Evolutionary conservation across 495 filamentous ascomycete genomes (phyloP).

Genomic region (Aspergillus panamensis): DNA sequence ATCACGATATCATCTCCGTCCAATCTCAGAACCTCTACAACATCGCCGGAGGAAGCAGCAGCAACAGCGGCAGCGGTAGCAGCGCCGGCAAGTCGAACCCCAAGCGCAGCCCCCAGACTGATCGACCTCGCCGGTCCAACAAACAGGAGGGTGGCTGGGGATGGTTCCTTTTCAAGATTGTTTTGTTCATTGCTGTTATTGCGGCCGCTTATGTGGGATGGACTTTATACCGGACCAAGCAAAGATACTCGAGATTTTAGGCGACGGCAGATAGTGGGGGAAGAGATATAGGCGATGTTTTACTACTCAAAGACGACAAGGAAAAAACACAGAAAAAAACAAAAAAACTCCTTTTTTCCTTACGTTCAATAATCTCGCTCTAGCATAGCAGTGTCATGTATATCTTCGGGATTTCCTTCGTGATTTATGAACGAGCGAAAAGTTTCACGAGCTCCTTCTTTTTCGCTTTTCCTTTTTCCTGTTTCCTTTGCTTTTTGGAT

Average conservation of each 20-base stretch:
- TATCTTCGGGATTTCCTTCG: conserved; percentile 17
- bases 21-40: conserved; percentile 85
- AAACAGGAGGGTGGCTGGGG: conserved; percentile 67
- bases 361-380: conserved; percentile 8
- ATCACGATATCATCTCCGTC: conserved; percentile 94
- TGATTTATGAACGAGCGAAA: conserved; percentile 17
- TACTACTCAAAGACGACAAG: background rate
- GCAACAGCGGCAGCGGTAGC: conserved; percentile 37
- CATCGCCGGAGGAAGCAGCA: conserved; percentile 40
- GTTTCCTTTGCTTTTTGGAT: background rate
- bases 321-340: background rate
- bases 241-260: conserved; percentile 76
- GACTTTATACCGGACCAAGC: conserved; percentile 72
- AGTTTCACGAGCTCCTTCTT: conserved; percentile 4
- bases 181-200: conserved; percentile 68
- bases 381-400: conserved; percentile 24
- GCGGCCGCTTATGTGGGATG: conserved; percentile 79
- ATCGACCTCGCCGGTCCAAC: conserved; percentile 31
- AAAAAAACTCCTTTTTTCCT: background rate
- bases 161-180: conserved; percentile 87
- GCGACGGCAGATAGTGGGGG: background rate
- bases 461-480: background rate
- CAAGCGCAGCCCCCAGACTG: conserved; percentile 32
- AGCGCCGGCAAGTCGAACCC: conserved; percentile 11
- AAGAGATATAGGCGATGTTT: background rate